Conservation (phyloP, 139 green algal species). For the Chlamydomonas sp. region DNA sequence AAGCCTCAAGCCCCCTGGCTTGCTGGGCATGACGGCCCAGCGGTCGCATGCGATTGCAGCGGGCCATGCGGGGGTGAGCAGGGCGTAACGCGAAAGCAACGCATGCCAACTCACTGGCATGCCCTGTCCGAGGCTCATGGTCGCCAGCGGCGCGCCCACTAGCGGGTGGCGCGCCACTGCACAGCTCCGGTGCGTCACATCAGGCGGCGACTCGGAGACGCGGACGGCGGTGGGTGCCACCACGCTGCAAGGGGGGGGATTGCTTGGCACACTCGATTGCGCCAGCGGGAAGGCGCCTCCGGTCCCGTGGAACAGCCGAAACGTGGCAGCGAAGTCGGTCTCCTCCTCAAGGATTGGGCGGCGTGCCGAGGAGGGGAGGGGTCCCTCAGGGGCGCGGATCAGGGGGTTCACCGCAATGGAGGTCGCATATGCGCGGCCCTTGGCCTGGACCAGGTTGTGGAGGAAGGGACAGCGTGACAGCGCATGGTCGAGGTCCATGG, state of each 20-base stretch:
- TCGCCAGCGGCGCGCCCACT: constrained; percentile 1
- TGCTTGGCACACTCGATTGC: background rate
- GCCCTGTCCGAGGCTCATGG: constrained; percentile 10
- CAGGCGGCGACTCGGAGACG: background rate
- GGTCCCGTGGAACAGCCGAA: constrained; percentile 54
- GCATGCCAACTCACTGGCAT: no score
- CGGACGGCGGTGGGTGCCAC: background rate
- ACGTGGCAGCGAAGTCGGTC: constrained; percentile 21
- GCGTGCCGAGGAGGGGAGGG: background rate
- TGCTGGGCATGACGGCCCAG: background rate
- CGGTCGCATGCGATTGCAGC: background rate
- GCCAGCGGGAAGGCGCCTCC: constrained; percentile 42
- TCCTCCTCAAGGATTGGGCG: constrained; percentile 17
- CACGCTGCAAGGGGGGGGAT: background rate
- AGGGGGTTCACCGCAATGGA: constrained; percentile 20
- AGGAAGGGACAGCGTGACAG: constrained; percentile 22
- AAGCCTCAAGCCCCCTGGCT: no score
- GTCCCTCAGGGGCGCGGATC: background rate
- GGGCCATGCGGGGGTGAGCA: background rate
- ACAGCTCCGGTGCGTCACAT: background rate
- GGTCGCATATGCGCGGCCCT: constrained; percentile 12
- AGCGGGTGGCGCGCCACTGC: background rate
- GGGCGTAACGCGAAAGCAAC: background rate
- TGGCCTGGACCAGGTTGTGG: background rate
- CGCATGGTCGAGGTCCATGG: constrained; percentile 3